phyloP scores from a whole-genome alignment of 495 filamentous ascomycete species.

The Thermochaetoides thermophila region DNA sequence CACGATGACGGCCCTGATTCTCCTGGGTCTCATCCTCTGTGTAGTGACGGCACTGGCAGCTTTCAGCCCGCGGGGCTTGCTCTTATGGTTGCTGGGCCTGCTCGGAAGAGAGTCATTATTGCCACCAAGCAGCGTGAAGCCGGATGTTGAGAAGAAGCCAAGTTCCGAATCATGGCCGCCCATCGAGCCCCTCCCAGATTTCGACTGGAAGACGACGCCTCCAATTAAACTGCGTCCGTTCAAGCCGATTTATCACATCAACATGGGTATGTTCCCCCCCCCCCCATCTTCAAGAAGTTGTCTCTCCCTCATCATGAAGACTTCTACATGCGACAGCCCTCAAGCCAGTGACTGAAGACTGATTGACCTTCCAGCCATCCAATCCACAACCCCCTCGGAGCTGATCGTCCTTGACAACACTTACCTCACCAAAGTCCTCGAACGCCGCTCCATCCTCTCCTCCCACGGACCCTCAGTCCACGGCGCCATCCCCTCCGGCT shows the following conservation, averaged over 20 bases:
- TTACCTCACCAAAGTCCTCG: constrained; percentile 39
- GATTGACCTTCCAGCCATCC: constrained; percentile 21
- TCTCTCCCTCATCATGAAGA: not conserved
- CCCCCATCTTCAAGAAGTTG: not conserved
- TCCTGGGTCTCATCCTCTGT: no score
- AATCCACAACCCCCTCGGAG: constrained; percentile 39
- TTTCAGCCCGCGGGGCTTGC: no score
- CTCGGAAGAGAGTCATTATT: no score
- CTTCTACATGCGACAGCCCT: not conserved
- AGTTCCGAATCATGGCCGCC: no score
- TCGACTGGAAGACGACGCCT: constrained; percentile 44
- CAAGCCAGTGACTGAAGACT: not conserved
- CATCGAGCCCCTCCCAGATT: constrained; percentile 41
- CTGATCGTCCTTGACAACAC: constrained; percentile 53
- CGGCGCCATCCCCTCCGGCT: constrained; percentile 28
- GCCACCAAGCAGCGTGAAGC: no score
- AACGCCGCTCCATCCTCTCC: constrained; percentile 37
- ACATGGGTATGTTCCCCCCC: constrained; percentile 43
- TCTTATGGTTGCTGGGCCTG: no score
- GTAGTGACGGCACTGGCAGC: no score
- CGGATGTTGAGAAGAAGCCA: no score
- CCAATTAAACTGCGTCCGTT: constrained; percentile 52
- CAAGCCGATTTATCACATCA: constrained; percentile 55
- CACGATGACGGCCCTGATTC: no score
- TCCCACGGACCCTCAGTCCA: constrained; percentile 33